Base-by-base conservation (phyloP, 1,284 basidiomycete genomes). In the Moniliella sp. region DNA sequence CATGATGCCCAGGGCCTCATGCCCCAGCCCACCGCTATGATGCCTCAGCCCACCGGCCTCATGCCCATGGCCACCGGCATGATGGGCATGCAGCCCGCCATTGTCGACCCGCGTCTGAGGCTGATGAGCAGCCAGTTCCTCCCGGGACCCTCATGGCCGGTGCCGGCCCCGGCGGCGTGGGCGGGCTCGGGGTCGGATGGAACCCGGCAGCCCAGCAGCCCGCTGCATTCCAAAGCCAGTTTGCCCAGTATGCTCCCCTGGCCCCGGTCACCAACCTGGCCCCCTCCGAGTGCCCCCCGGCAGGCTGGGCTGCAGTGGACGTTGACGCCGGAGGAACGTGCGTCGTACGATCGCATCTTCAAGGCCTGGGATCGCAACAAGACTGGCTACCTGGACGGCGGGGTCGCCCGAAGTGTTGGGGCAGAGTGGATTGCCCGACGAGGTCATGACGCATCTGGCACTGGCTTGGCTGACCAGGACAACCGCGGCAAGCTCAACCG, bases 311-410 rank as follows among this genome's bases (percentile, higher is more conserved):
- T n/a, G n/a, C n/a, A n/a, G n/a, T 99, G 88, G 91, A 70, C 75
- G 0, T 65, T 94, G 35, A 75, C 74, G 12, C 78, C 79, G 60
- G 73, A 75, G 25, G 88, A 97, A 66, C 84, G 84, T 68, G 91
- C 93, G 67, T 78, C 76, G 49, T 97, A 97, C 56, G 83, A 94
- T 61, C 72, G 79, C 57, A 88, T 94, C 53, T 97, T 99, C 67
- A 69, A 88, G 36, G 79, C 82, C 15, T 99, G 88, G 91, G 88
- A 94, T 60, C 65, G 72, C 1, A 68, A 72, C 25, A 70, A 72
- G 14, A 75, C 76, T 1, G 81, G 82, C 2, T 97, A 88, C 63
- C 81, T 97, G 57, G 74, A 64, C 33, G 84, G 86, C 27, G 68
- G 73, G 46, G 80, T 76, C 27, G 84, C 86, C 0, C 67, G 78